Percentiles rank a stretch among this genome's conserved stretches.
Conservation (phyloP, 1,284 basidiomycete genomes). For the Erythrobasidium hasegawianum region DNA sequence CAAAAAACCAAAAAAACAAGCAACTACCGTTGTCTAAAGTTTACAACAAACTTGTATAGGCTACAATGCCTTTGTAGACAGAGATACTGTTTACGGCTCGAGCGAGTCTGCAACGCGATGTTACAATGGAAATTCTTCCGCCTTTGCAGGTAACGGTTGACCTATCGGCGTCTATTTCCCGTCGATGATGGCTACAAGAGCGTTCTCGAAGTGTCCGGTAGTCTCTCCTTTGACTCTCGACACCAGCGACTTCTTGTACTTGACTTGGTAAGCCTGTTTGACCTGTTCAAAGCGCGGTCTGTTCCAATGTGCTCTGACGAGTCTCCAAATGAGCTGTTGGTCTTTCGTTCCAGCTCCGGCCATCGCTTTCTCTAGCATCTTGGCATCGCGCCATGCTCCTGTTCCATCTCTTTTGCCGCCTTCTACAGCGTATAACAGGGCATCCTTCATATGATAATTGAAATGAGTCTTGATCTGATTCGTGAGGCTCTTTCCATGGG, state of each 20-base stretch:
- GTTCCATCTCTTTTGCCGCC: conserved; percentile 45
- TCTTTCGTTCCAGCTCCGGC: conserved; percentile 47
- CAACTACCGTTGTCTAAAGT: too few relatives aligned
- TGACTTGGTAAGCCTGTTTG: conserved; percentile 46
- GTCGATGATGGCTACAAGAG: conserved; percentile 11
- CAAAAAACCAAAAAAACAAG: too few relatives aligned
- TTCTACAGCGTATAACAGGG: conserved; percentile 46
- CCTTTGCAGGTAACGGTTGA: too few relatives aligned
- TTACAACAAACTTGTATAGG: too few relatives aligned
- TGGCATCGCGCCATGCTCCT: conserved; percentile 46
- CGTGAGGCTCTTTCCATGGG: conserved; percentile 40
- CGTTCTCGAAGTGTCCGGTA: not conserved
- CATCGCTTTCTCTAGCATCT: conserved; percentile 46
- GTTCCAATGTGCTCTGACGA: conserved; percentile 47
- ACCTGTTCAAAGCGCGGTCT: conserved; percentile 43
- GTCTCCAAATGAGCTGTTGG: conserved; percentile 38
- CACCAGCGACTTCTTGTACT: conserved; percentile 41
- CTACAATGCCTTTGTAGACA: too few relatives aligned
- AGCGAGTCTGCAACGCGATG: too few relatives aligned
- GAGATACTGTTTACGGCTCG: too few relatives aligned
- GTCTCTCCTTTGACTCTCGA: conserved; percentile 8
- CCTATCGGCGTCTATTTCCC: not conserved
- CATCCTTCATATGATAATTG: conserved; percentile 46
- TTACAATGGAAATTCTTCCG: too few relatives aligned
- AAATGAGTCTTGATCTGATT: conserved; percentile 46